A percentile compares a stretch with the other conserved stretches of the same genome.
Conservation (phyloP, 208 protist genomes). For the Crithidia bombi region DNA sequence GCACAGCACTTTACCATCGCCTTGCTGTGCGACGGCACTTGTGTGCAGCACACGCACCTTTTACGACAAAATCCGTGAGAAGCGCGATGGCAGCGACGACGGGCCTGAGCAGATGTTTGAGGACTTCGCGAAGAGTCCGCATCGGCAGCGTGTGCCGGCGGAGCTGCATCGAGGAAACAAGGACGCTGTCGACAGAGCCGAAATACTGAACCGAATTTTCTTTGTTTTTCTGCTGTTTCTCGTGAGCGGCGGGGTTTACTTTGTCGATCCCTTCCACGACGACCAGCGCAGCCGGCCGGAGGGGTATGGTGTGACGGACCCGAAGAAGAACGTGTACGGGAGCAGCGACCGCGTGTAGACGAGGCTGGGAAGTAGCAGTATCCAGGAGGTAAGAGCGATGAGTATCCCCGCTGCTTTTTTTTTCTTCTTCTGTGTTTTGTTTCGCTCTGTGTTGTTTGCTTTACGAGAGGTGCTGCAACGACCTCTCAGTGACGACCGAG, state of each 20-base stretch:
- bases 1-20: neutral
- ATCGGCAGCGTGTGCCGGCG: slow-evolving; percentile 50
- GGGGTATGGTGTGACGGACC: slow-evolving; percentile 33
- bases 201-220: slow-evolving; percentile 46
- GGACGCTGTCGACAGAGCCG: slow-evolving; percentile 50
- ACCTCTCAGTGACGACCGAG: too few relatives aligned
- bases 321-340: slow-evolving; percentile 6
- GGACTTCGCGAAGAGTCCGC: slow-evolving; percentile 58
- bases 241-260: slow-evolving; percentile 16
- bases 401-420: too few relatives aligned
- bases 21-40: neutral
- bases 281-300: slow-evolving; percentile 51
- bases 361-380: slow-evolving; percentile 1
- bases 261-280: slow-evolving; percentile 50
- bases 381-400: neutral
- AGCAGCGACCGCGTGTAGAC: slow-evolving; percentile 7
- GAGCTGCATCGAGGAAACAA: slow-evolving; percentile 47
- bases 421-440: neutral
- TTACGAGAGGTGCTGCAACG: too few relatives aligned
- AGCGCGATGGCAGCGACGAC: slow-evolving; percentile 56
- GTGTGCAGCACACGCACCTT: slow-evolving; percentile 41
- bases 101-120: slow-evolving; percentile 60
- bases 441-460: too few relatives aligned
- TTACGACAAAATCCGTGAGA: slow-evolving; percentile 69
- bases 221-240: slow-evolving; percentile 32